Evolutionary conservation across 1,284 basidiomycete genomes (phyloP).

Genomic region (Trametes hirsuta): DNA sequence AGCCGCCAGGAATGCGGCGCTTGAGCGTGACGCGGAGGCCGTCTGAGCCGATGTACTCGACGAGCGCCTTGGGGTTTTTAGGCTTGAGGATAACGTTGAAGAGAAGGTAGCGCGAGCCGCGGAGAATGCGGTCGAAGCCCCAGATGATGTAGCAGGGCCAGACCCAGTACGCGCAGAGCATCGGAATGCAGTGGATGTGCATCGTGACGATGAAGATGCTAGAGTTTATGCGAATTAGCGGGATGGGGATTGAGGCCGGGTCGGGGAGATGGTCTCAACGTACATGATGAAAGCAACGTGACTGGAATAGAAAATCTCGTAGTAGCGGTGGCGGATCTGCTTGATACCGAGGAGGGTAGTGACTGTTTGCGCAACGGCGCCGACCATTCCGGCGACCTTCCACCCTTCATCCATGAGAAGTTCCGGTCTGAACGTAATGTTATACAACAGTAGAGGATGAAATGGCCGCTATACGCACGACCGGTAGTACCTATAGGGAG

Average conservation of each 20-base stretch:
- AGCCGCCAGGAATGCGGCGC: constrained; percentile 39
- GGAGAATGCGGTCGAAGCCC: constrained; percentile 45
- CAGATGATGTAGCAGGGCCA: constrained; percentile 47
- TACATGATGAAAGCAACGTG: constrained; percentile 43
- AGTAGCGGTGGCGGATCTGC: constrained; percentile 40
- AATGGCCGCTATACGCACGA: neutral
- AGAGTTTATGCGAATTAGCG: neutral
- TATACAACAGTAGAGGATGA: neutral
- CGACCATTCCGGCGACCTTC: constrained; percentile 33
- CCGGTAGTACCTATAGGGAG: constrained; percentile 5
- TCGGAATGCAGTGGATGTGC: constrained; percentile 23
- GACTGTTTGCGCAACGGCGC: constrained; percentile 37
- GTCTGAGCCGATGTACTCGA: constrained; percentile 41
- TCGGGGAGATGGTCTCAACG: neutral
- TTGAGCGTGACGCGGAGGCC: constrained; percentile 43
- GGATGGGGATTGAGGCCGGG: neutral
- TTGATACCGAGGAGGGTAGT: constrained; percentile 39
- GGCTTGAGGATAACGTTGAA: constrained; percentile 40
- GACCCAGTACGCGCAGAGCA: constrained; percentile 28
- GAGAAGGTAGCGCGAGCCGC: constrained; percentile 38
- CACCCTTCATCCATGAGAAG: constrained; percentile 14
- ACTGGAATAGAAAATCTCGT: constrained; percentile 47
- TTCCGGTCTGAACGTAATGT: neutral
- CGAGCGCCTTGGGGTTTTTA: constrained; percentile 31
- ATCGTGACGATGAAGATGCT: constrained; percentile 23